These are phyloP conservation scores for Hyaloperonospora arabidopsidis DNA, from an alignment of 352 stramenopile species.

Conservation along the genomic window DNA sequence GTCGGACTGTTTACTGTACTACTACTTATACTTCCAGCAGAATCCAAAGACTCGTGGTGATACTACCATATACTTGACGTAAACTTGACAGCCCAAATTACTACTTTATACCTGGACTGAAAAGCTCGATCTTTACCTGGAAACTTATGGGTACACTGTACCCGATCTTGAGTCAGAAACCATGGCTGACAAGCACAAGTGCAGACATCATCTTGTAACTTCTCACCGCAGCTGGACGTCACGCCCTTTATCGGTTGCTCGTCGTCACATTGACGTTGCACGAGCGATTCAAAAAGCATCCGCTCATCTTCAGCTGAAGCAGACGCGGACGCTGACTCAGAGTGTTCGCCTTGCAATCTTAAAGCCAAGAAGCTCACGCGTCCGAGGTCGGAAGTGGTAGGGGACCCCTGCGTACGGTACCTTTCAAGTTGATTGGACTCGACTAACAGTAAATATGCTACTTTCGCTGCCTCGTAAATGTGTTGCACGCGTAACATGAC, in stretches of 20 bases:
- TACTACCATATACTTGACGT: too few relatives aligned
- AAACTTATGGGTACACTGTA: too few relatives aligned
- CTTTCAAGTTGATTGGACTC: conserved; percentile 18
- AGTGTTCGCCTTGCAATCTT: conserved; percentile 23
- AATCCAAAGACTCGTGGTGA: too few relatives aligned
- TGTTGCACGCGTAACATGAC: conserved; percentile 18
- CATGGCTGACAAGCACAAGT: too few relatives aligned
- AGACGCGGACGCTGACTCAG: conserved; percentile 11
- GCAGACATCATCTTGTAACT: too few relatives aligned
- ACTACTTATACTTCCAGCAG: too few relatives aligned
- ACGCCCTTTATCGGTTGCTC: conserved; percentile 3
- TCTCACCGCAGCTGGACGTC: too few relatives aligned
- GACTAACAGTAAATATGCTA: conserved; percentile 18
- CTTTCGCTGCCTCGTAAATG: conserved; percentile 17
- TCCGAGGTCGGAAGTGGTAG: conserved; percentile 14
- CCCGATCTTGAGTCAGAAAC: too few relatives aligned
- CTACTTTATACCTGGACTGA: too few relatives aligned
- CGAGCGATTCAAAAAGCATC: conserved; percentile 23
- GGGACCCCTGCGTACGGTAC: conserved; percentile 23
- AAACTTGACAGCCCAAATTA: too few relatives aligned
- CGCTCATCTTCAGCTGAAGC: conserved; percentile 14
- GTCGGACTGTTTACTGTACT: too few relatives aligned
- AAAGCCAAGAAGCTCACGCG: conserved; percentile 19
- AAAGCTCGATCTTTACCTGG: too few relatives aligned
- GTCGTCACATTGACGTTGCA: conserved; percentile 18